phyloP scores from a whole-genome alignment of 2,329 filamentous ascomycete genomes.

The Escovopsis sp. region DNA sequence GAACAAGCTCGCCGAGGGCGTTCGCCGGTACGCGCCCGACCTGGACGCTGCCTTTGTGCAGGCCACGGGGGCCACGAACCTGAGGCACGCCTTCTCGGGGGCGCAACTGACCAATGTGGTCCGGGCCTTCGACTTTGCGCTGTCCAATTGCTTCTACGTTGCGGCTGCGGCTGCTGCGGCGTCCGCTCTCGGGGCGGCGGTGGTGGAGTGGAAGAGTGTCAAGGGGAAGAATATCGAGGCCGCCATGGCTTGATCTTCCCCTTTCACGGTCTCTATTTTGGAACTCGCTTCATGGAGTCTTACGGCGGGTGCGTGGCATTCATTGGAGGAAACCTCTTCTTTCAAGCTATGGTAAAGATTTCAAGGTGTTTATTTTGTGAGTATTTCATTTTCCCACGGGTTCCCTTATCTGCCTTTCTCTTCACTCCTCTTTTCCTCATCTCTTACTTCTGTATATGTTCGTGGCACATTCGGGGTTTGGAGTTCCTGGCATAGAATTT shows the following conservation, averaged over 20 bases:
- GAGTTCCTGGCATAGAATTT: too few species aligned
- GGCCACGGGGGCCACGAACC: neutral
- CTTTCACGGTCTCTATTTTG: neutral
- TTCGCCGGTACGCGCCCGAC: conserved; percentile 7
- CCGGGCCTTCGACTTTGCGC: conserved; percentile 16
- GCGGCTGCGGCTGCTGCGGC: conserved; percentile 29
- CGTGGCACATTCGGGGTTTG: too few species aligned
- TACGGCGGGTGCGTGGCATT: too few species aligned
- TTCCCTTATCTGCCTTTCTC: too few species aligned
- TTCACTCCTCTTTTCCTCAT: too few species aligned
- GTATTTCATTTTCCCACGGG: too few species aligned
- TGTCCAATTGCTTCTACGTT: conserved; percentile 28
- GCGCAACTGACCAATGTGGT: neutral
- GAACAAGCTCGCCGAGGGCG: conserved; percentile 17
- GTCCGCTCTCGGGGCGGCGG: conserved; percentile 26
- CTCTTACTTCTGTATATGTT: too few species aligned
- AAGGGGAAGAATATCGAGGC: conserved; percentile 34
- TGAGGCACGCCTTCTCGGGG: neutral
- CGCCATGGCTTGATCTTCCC: conserved; percentile 6
- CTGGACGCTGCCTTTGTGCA: neutral
- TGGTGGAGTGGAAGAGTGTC: conserved; percentile 41
- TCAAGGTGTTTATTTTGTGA: too few species aligned
- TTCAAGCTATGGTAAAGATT: too few species aligned
- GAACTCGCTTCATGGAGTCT: neutral
- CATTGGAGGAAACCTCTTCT: too few species aligned